Base-by-base conservation (phyloP, 805 yeast species). In the Candida ulmi region DNA sequence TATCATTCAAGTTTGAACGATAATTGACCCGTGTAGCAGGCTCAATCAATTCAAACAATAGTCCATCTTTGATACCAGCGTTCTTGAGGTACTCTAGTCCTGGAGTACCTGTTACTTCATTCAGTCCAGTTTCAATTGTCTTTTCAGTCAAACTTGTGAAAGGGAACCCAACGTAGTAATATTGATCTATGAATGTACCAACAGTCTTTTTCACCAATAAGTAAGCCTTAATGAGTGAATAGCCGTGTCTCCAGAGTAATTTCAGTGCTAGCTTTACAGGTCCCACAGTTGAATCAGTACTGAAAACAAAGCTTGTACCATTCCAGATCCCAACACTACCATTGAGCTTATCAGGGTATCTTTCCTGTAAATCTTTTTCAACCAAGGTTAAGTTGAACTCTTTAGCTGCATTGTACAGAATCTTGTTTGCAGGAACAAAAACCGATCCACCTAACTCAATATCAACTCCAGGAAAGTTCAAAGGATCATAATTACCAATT, bases 391-490 rank as follows among this genome's bases (percentile, higher is more conserved):
- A 50, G n/a, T 59, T 57, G 47, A 68, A 69, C 30, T 54, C 51
- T 21, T 54, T 40, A 5, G 61, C 70, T 1, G 73, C 74, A 21
- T 56, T 52, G n/a, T 34, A 31, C 31, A 73, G 39, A 18, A 71
- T 62, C 43, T 50, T 43, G 42, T 73, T 73, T 6, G 57, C 65
- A 8, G 54, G 53, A 16, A 69, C 69, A 44, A 70, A 72, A 1
- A 71, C 57, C 2, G 73, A 61, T 0, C 68, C 78, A 8, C 78
- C 79, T 8, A 72, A 45, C 47, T 73, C 78, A 19, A 65, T 38
- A 6, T 44, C 41, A 11, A 35, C 21, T 11, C 29, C 37, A 11
- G 37, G 30, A 1, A 29, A 34, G 2, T 47, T 52, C 23, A 17
- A 8, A 8, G 50, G 42, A 24, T 57, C 56, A 37, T 53, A 45